Conservation (phyloP, 2,329 filamentous ascomycete species). For the Alternaria ethzedia region DNA sequence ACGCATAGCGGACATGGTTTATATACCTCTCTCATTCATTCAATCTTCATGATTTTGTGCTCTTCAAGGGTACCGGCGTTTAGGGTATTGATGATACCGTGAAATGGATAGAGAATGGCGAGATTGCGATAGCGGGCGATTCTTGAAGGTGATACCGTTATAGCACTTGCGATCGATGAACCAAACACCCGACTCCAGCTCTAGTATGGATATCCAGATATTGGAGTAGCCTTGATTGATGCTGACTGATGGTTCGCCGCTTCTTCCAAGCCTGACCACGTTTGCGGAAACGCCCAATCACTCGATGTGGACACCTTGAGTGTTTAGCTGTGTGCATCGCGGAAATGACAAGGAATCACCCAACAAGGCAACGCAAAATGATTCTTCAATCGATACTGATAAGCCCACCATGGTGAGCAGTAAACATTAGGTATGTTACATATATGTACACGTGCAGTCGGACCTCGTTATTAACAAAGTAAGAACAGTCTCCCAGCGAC, state of each 20-base stretch:
- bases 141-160: not conserved
- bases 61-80: not conserved
- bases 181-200: not conserved
- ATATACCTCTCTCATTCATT: not conserved
- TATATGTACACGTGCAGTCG: conserved; percentile 24
- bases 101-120: not conserved
- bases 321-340: too few relatives aligned
- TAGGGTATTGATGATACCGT: not conserved
- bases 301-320: not conserved
- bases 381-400: not conserved
- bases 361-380: not conserved
- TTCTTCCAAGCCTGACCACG: not conserved
- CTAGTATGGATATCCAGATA: not conserved
- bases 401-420: conserved; percentile 3
- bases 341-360: not conserved
- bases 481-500: conserved; percentile 15
- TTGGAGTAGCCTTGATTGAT: not conserved
- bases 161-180: not conserved
- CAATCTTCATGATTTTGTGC: not conserved
- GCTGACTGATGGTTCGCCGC: not conserved
- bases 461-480: conserved; percentile 22
- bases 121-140: not conserved
- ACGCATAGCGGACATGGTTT: not conserved
- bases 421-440: conserved; percentile 27
- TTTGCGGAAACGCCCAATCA: not conserved